A percentile compares a stretch with the other conserved stretches of the same genome.
Conservation (phyloP, 805 yeast species). For the Kockiozyma suomiensis region DNA sequence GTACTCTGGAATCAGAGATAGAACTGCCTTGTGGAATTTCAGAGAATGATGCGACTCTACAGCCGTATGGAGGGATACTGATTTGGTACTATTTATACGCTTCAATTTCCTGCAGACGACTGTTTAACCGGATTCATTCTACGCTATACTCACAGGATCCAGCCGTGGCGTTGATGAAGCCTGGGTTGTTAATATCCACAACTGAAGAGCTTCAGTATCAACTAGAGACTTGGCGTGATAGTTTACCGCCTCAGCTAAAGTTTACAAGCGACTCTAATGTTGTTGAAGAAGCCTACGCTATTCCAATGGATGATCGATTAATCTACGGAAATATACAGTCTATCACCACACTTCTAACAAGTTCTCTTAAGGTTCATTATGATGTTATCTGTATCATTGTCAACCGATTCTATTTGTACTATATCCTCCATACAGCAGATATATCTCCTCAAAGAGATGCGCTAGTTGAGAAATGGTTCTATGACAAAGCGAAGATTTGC, state of each 20-base stretch:
- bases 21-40: constrained; percentile 11
- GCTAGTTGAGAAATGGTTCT: neutral
- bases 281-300: neutral
- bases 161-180: constrained; percentile 10
- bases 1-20: neutral
- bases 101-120: constrained; percentile 1
- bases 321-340: neutral
- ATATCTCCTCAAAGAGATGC: neutral
- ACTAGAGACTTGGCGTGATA: constrained; percentile 12
- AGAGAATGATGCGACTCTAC: neutral
- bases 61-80: constrained; percentile 3
- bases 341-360: neutral
- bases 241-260: neutral
- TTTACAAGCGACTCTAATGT: neutral
- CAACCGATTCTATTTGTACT: constrained; percentile 14
- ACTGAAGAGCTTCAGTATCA: constrained; percentile 11
- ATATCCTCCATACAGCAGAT: neutral
- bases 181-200: constrained; percentile 8
- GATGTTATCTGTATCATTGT: neutral
- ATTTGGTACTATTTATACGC: constrained; percentile 8
- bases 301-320: neutral
- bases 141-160: constrained; percentile 10
- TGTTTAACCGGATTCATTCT: constrained; percentile 7
- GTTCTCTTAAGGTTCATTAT: neutral
- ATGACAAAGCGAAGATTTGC: constrained; percentile 2